These are phyloP conservation scores for Xylariaceae sp. DNA, from an alignment of 2,329 filamentous ascomycete species.

Conservation along the genomic window DNA sequence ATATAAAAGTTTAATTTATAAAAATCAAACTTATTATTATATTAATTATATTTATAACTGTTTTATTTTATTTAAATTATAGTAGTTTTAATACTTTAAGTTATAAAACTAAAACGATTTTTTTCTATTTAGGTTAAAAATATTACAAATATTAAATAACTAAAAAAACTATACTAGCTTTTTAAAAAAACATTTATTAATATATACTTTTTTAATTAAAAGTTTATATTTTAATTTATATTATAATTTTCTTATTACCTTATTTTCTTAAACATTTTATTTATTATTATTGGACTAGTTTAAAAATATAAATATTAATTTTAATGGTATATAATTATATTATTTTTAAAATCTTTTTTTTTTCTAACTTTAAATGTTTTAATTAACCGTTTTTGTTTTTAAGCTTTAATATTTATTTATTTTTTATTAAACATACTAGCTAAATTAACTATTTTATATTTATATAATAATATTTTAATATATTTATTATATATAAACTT, in stretches of 20 bases:
- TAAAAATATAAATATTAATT: no score
- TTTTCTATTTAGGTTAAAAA: not conserved
- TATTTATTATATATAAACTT: not conserved
- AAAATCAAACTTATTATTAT: not conserved
- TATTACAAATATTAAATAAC: not conserved
- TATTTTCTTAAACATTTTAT: not conserved
- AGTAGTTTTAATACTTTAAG: no score
- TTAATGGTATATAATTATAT: not conserved
- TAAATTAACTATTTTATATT: not conserved
- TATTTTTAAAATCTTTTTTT: not conserved
- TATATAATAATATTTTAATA: not conserved
- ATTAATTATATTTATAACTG: no score
- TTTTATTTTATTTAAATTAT: no score
- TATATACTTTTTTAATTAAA: no score
- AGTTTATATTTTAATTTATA: no score
- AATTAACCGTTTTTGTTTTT: not conserved
- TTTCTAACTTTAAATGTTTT: not conserved
- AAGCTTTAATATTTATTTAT: not conserved
- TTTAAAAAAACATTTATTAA: not conserved
- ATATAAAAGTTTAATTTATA: not conserved
- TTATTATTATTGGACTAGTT: not conserved
- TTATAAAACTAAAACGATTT: not conserved
- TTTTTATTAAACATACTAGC: not conserved
- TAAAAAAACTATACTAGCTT: not conserved
- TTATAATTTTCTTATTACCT: no score